Percentiles rank a stretch among this genome's conserved stretches.
These are phyloP conservation scores for Cyberlindnera meyerae DNA, from an alignment of 805 yeast genomes.

Conservation along the genomic window DNA sequence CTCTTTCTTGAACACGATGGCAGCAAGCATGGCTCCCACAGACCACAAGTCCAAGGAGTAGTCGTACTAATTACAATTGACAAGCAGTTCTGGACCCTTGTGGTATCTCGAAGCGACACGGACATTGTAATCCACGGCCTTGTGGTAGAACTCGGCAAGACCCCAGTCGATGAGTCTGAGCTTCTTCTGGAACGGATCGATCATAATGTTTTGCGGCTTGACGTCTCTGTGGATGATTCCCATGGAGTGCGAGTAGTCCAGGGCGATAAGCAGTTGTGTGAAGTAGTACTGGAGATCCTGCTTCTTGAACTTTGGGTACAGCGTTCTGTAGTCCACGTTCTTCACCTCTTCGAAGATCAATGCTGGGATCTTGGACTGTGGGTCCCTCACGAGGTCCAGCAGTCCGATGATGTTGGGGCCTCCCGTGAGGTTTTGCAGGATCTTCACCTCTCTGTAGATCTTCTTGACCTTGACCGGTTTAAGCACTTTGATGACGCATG, in stretches of 20 bases:
- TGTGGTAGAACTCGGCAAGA: slow-evolving; percentile 88
- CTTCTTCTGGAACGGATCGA: slow-evolving; percentile 68
- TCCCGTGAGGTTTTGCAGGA: slow-evolving; percentile 76
- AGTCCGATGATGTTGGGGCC: slow-evolving; percentile 79
- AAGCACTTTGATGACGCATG: slow-evolving; percentile 81
- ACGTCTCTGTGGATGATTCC: slow-evolving; percentile 96
- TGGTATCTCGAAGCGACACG: slow-evolving; percentile 91
- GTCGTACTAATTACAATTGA: slow-evolving; percentile 83
- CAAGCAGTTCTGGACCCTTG: slow-evolving; percentile 88
- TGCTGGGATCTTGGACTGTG: slow-evolving; percentile 78
- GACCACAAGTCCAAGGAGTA: slow-evolving; percentile 93
- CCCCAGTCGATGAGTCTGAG: slow-evolving; percentile 94
- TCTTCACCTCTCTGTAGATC: slow-evolving; percentile 84
- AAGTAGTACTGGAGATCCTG: slow-evolving; percentile 78
- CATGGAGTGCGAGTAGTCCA: slow-evolving; percentile 88
- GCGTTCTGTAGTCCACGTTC: slow-evolving; percentile 74
- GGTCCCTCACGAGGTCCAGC: slow-evolving; percentile 77
- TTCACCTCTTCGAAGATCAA: slow-evolving; percentile 79
- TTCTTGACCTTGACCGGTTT: slow-evolving; percentile 93
- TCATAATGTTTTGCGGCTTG: slow-evolving; percentile 94
- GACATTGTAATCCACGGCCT: slow-evolving; percentile 84
- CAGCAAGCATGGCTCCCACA: slow-evolving; percentile 87
- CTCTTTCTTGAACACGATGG: slow-evolving; percentile 84
- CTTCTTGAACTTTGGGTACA: slow-evolving; percentile 75
- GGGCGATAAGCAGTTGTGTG: slow-evolving; percentile 73